These are phyloP conservation scores for Cryptosporidium sp. DNA, from an alignment of 169 alveolate genomes.

Conservation along the genomic window DNA sequence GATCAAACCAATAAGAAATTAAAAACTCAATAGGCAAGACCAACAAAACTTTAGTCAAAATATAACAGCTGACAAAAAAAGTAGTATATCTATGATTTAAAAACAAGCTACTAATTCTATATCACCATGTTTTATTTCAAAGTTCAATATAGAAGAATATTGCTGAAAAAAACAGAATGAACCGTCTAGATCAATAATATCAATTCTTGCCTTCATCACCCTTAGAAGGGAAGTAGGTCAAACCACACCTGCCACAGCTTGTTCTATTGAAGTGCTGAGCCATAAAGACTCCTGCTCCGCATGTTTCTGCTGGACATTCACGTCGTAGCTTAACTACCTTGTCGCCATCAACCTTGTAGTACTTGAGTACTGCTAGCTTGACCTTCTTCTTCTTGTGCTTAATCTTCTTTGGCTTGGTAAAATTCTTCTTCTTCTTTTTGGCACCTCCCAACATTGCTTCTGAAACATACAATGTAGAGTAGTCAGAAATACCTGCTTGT, in stretches of 20 bases:
- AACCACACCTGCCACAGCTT: constrained; percentile 98
- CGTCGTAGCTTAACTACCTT: constrained; percentile 94
- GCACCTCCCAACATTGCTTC: constrained; percentile 88
- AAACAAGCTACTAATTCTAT: constrained; percentile 49
- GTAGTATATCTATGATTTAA: constrained; percentile 21
- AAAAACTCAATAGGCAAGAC: neutral
- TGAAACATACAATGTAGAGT: constrained; percentile 42
- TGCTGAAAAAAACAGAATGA: constrained; percentile 2
- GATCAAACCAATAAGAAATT: neutral
- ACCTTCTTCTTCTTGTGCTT: constrained; percentile 98
- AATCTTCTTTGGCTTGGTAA: constrained; percentile 93
- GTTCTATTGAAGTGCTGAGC: constrained; percentile 98
- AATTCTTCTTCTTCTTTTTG: constrained; percentile 93
- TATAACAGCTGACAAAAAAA: neutral
- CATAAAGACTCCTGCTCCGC: constrained; percentile 98
- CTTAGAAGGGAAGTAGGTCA: constrained; percentile 86
- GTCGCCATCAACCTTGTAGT: constrained; percentile 96
- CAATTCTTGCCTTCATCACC: constrained; percentile 56
- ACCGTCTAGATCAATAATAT: neutral
- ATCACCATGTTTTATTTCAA: constrained; percentile 19
- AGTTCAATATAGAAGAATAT: neutral
- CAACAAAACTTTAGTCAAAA: neutral
- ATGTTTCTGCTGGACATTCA: constrained; percentile 93
- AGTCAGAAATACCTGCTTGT: constrained; percentile 50
- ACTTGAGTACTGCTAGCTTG: constrained; percentile 95